Base-by-base conservation (phyloP, 768 basidiomycete genomes). In the Pleurotus citrinopileatus region DNA sequence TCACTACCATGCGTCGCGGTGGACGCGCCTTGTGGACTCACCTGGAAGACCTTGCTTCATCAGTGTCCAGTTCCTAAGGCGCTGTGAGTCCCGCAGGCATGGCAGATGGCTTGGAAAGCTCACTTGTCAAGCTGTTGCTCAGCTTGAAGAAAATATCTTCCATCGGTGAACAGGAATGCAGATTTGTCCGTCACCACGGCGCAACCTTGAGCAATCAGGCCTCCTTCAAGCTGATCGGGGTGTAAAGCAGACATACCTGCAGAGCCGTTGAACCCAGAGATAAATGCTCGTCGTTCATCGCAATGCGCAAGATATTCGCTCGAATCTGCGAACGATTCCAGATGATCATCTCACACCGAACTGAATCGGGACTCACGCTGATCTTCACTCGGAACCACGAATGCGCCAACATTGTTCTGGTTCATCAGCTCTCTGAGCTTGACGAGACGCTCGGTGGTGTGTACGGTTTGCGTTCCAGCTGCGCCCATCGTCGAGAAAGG, bases 231-330 rank as follows among this genome's bases (percentile, higher is more conserved):
- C 8, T 25, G 23, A 25, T 25, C 37, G 25, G n/a, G n/a, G n/a
- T n/a, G n/a, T n/a, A n/a, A n/a, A 44, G n/a, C 7, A n/a, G 47
- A 63, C 73, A 61, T 57, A 83, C 94, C 94, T 63, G 96, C 95
- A 34, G 93, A 96, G 22, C 97, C 97, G 55, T 81, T 91, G 73
- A 98, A 99, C 9, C 91, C 91, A 27, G 92, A 94, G 59, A 99
- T 91, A 72, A 83, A 98, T 0, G 82, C 89, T 22, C 96, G 80
- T 54, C 94, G 77, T 54, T 87, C 76, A 72, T 98, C 94, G 58
- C 88, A 92, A 27, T 80, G 76, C 7, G 94, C 90, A 15, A 87
- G 79, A 68, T 95, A 96, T 67, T 96, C 94, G 70, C 92, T 94
- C 5, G 79, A 85, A 69, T 95, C 93, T 94, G 57, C 32, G 20